phyloP scores from a whole-genome alignment of 441 rosid species.

The Metrosideros polymorpha region DNA sequence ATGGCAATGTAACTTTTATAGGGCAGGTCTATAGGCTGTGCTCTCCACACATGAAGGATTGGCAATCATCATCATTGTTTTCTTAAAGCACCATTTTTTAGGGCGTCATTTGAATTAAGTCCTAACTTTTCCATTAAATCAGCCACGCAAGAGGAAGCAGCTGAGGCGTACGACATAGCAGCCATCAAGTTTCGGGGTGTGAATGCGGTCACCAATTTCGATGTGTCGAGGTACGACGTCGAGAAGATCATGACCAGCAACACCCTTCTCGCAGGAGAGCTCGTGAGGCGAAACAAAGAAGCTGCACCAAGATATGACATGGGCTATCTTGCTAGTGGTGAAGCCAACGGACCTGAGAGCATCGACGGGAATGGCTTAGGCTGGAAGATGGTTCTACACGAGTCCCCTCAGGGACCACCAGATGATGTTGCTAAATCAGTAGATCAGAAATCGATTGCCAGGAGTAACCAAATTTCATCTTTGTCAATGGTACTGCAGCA shows the following conservation, averaged over 20 bases:
- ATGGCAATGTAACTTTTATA: not conserved
- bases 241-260: slow-evolving; percentile 86
- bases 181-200: slow-evolving; percentile 92
- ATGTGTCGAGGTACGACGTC: slow-evolving; percentile 75
- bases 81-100: not conserved
- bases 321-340: slow-evolving; percentile 11
- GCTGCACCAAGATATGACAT: slow-evolving; percentile 9
- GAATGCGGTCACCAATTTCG: slow-evolving; percentile 91
- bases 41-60: not conserved
- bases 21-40: not conserved
- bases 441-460: slow-evolving; percentile 19
- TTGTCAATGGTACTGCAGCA: slow-evolving; percentile 33
- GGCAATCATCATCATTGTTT: not conserved
- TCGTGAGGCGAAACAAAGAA: slow-evolving; percentile 62
- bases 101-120: not conserved
- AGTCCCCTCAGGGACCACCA: slow-evolving; percentile 16
- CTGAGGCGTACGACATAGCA: slow-evolving; percentile 90
- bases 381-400: slow-evolving; percentile 36
- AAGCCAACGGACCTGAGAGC: slow-evolving; percentile 9
- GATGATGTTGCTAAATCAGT: slow-evolving; percentile 11
- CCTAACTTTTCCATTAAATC: not conserved
- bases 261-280: slow-evolving; percentile 79
- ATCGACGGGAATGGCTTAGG: slow-evolving; percentile 12
- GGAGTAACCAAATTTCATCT: slow-evolving; percentile 11
- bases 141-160: slow-evolving; percentile 99